A percentile compares a stretch with the other conserved stretches of the same genome.
Evolutionary conservation across 495 filamentous ascomycete genomes (phyloP).

Genomic region (Aspergillus campestris): DNA sequence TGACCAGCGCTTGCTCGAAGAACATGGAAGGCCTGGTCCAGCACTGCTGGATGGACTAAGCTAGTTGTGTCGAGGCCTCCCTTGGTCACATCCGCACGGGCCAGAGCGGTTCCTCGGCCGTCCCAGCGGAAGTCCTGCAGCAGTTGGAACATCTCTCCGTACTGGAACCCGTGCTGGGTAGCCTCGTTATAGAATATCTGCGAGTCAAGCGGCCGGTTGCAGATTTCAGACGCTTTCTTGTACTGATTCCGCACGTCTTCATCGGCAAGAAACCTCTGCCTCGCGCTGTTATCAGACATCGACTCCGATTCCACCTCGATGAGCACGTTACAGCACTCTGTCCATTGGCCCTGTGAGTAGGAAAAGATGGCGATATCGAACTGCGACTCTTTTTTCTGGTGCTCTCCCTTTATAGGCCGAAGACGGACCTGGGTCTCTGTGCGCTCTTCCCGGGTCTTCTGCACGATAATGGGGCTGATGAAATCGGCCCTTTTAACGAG

Average conservation of each 20-base stretch:
- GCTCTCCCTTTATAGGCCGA: conserved; percentile 11
- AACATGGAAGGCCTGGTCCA: conserved; percentile 12
- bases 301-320: conserved; percentile 14
- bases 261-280: neutral
- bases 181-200: conserved; percentile 3
- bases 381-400: conserved; percentile 1
- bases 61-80: conserved; percentile 5
- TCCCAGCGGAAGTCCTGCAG: conserved; percentile 10
- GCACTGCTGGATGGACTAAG: conserved; percentile 17
- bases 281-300: too few species aligned
- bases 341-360: conserved; percentile 9
- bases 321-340: conserved; percentile 20
- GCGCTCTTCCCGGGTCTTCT: conserved; percentile 8
- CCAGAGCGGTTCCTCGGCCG: conserved; percentile 1
- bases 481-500: conserved; percentile 25
- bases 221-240: conserved; percentile 1
- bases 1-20: conserved; percentile 2
- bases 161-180: conserved; percentile 12
- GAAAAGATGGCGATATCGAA: neutral
- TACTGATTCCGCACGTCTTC: neutral
- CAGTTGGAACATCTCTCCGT: conserved; percentile 14
- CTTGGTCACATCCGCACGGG: conserved; percentile 7
- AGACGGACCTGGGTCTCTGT: conserved; percentile 23
- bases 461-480: conserved; percentile 23
- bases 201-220: neutral